These are phyloP conservation scores for Microsporum audouinii DNA, from an alignment of 2,329 filamentous ascomycete species.

Conservation along the genomic window DNA sequence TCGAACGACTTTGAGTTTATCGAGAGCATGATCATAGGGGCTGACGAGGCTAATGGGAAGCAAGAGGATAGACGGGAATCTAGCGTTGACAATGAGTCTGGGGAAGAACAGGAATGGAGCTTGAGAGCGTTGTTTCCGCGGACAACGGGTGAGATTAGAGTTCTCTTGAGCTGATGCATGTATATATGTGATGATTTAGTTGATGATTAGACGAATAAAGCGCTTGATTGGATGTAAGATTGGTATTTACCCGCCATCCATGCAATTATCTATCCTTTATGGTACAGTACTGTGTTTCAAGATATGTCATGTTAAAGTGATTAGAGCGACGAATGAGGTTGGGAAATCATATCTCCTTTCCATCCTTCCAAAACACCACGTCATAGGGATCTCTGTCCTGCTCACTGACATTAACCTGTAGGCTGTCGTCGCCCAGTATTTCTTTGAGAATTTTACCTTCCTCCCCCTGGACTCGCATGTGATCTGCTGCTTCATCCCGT, in stretches of 20 bases:
- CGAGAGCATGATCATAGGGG: slow-evolving; percentile 49
- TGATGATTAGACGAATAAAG: too few relatives aligned
- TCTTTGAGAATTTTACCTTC: slow-evolving; percentile 36
- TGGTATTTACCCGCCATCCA: too few relatives aligned
- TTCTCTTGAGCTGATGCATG: slow-evolving; percentile 46
- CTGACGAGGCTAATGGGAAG: slow-evolving; percentile 42
- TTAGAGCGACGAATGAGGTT: not conserved
- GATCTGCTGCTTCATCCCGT: slow-evolving; percentile 36
- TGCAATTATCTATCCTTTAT: too few relatives aligned
- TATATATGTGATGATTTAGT: not conserved
- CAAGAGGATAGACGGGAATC: not conserved
- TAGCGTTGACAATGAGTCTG: slow-evolving; percentile 5
- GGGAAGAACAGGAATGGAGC: slow-evolving; percentile 27
- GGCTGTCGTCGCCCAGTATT: slow-evolving; percentile 40
- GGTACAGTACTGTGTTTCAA: too few relatives aligned
- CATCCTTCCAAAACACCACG: slow-evolving; percentile 33
- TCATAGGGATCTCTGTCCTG: slow-evolving; percentile 80
- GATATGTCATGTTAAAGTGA: not conserved
- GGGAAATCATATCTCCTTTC: not conserved
- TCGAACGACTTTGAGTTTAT: slow-evolving; percentile 70
- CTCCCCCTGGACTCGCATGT: slow-evolving; percentile 19
- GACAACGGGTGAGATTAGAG: slow-evolving; percentile 52
- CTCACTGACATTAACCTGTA: slow-evolving; percentile 62
- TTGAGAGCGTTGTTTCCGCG: slow-evolving; percentile 51
- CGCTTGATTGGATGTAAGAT: too few relatives aligned